Evolutionary conservation across 352 stramenopile species (phyloP).

Genomic region (Globisporangium perplexum): DNA sequence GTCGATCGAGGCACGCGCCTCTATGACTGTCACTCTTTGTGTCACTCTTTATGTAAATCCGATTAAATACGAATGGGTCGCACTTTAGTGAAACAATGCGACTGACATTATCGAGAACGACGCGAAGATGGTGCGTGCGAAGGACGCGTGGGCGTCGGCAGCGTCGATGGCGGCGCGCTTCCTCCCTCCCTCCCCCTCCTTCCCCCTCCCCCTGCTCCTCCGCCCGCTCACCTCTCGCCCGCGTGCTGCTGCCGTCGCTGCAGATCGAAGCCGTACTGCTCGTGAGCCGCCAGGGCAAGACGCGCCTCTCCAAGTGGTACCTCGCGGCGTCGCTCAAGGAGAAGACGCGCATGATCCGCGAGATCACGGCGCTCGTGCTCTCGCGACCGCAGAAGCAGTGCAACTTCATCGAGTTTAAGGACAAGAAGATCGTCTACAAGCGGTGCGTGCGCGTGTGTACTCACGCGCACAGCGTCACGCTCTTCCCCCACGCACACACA

Average conservation of each 20-base stretch:
- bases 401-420: slow-evolving; percentile 97
- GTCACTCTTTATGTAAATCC: too few species aligned
- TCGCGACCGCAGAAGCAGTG: slow-evolving; percentile 79
- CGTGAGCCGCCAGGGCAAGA: slow-evolving; percentile 90
- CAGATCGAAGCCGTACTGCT: slow-evolving; percentile 88
- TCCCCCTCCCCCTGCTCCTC: not conserved
- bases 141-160: not conserved
- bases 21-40: too few species aligned
- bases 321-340: slow-evolving; percentile 67
- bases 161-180: too few species aligned
- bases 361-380: slow-evolving; percentile 87
- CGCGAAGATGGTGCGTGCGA: not conserved
- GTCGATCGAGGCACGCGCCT: slow-evolving; percentile 3
- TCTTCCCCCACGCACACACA: not conserved
- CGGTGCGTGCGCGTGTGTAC: slow-evolving; percentile 38
- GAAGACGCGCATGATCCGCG: slow-evolving; percentile 85
- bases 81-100: too few species aligned
- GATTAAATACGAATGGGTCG: too few species aligned
- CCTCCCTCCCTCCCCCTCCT: not conserved
- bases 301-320: slow-evolving; percentile 91
- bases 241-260: not conserved
- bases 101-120: too few species aligned
- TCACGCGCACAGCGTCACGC: slow-evolving; percentile 1
- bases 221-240: not conserved
- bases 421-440: slow-evolving; percentile 98